Base-by-base conservation (phyloP, 306 rosid genomes). In the Vigna nakashimae region DNA sequence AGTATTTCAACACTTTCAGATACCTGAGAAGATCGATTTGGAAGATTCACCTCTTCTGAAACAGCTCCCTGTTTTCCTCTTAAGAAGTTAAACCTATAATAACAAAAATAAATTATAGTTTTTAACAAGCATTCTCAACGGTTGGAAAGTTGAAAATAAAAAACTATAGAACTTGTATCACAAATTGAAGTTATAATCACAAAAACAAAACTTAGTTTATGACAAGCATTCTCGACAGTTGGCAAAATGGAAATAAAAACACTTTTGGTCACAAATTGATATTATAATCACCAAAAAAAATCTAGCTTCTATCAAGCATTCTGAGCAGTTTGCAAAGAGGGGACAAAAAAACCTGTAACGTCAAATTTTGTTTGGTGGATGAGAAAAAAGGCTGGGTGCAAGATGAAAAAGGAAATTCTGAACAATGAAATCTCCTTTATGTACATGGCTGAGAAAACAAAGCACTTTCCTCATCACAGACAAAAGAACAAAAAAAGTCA, bases 31-130 rank as follows among this genome's bases (percentile, higher is more conserved):
- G 12, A 75, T 28, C 77, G 53, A 69, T 26, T 75, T 30, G 66
- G 30, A 75, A 69, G 69, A 40, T 43, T 73, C 20, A 52, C 17
- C 68, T 45, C 60, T 42, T 60, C 58, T 57, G 13, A 84, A 80
- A 63, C 64, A 65, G 52, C 69, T 71, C 62, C 63, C 58, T 59
- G 28, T 50, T 2, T 49, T 57, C 22, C 9, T 10, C 80, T 60
- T 49, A 15, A 36, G 24, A 72, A 80, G 78, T 51, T 60, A 34
- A 81, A 82, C 65, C 79, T 69, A 68, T 80, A 80, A 74, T 46
- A 1, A 20, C 45, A 62, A 32, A 16, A 30, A 28, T 6, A 59
- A 28, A 59, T 4, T 28, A 4, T 26, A 53, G 62, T 4, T 18
- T 28, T 26, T 70, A 72, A 50, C 43, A 65, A 74, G 63, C 82